Percentiles rank a stretch among this genome's conserved stretches.
Conservation (phyloP, 2,329 filamentous ascomycete genomes). For the Cadophora sp. region DNA sequence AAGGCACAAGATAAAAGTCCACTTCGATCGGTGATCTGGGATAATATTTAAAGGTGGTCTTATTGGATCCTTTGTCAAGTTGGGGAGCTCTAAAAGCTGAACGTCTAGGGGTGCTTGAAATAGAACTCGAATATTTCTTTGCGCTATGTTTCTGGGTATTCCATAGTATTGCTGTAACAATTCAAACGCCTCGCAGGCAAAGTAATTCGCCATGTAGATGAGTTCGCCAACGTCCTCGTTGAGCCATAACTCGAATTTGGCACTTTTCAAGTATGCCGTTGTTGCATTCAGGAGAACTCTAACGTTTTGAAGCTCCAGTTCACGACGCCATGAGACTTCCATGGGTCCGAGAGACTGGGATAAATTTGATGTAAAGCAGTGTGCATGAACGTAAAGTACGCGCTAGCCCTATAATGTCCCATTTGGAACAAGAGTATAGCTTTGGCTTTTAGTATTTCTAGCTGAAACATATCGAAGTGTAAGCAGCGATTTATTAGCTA, state of each 20-base stretch:
- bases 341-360: not conserved
- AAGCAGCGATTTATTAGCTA: not conserved
- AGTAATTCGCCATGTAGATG: not conserved
- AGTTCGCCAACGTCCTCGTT: not conserved
- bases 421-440: not conserved
- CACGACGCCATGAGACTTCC: not conserved
- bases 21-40: not conserved
- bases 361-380: not conserved
- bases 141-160: not conserved
- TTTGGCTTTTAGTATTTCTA: not conserved
- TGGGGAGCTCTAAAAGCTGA: not conserved
- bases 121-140: not conserved
- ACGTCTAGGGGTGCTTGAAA: not conserved
- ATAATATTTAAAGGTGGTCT: not conserved
- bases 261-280: not conserved
- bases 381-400: not conserved
- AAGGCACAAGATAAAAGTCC: not conserved
- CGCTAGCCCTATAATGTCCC: not conserved
- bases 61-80: not conserved
- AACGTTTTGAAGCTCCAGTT: not conserved
- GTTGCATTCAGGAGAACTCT: not conserved
- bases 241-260: not conserved
- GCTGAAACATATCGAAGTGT: not conserved
- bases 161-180: not conserved
- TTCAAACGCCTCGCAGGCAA: not conserved